A percentile compares a stretch with the other conserved stretches of the same genome.
These are phyloP conservation scores for Salisapilia sapeloensis DNA, from an alignment of 352 stramenopile genomes.

Conservation along the genomic window DNA sequence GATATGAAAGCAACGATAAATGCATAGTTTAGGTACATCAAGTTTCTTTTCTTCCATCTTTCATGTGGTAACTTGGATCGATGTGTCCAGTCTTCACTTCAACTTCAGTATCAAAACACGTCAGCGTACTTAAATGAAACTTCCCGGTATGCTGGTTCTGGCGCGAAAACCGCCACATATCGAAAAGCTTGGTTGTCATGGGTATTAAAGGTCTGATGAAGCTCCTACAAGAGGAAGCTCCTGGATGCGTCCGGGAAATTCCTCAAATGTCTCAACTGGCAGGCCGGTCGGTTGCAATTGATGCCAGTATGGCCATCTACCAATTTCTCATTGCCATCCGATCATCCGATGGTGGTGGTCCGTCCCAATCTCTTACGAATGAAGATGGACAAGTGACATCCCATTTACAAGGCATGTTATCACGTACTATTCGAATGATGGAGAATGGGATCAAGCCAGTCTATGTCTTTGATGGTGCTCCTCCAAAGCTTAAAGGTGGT, in stretches of 20 bases:
- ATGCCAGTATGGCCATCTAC: constrained; percentile 99
- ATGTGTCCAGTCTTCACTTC: too few relatives aligned
- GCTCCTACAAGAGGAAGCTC: constrained; percentile 94
- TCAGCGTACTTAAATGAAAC: too few relatives aligned
- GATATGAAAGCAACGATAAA: too few relatives aligned
- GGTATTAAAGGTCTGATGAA: constrained; percentile 99
- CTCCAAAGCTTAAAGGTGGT: constrained; percentile 92
- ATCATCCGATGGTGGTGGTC: constrained; percentile 67
- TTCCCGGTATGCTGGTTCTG: too few relatives aligned
- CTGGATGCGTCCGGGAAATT: constrained; percentile 90
- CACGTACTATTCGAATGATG: constrained; percentile 97
- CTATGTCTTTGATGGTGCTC: constrained; percentile 99
- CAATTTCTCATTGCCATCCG: constrained; percentile 93
- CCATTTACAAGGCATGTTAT: constrained; percentile 94
- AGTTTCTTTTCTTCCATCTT: too few relatives aligned
- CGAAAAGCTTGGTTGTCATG: too few relatives aligned
- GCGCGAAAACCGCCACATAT: too few relatives aligned
- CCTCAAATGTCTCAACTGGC: constrained; percentile 88
- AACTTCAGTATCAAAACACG: too few relatives aligned
- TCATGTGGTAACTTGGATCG: too few relatives aligned
- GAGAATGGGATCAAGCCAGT: constrained; percentile 95
- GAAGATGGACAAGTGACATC: constrained; percentile 92
- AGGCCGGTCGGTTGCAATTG: constrained; percentile 94
- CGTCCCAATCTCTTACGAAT: constrained; percentile 93
- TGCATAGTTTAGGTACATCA: too few relatives aligned